Evolutionary conservation across 805 yeast genomes (phyloP), one percentile per base, ranked within the genome.

Genomic region (Kuraishia ogatae): DNA sequence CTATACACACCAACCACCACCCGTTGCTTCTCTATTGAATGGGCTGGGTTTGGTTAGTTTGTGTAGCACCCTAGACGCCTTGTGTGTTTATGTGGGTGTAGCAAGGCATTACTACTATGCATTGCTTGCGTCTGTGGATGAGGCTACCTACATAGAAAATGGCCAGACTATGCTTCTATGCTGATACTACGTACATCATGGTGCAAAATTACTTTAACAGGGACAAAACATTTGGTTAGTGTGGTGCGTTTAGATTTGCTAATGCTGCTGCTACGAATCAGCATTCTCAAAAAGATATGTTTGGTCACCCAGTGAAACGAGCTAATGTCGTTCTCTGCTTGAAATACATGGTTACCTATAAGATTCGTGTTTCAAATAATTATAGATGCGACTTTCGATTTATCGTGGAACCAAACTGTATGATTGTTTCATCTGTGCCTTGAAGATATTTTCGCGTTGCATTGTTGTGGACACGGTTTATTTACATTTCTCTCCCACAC

Each of bases 1-100:
- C 13, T 35, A 35, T 35, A 8, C 13, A 17, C 6, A 35, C 43
- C 43, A 35, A 35, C 43, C 11, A 62, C 61, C 51, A 70, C 72
- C 17, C 71, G 70, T 51, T 78, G 79, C 19, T 93, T 82, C 64
- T 86, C 96, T 5, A 73, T 93, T 1, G 97, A 93, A 70, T 93
- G 99, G 99, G 91, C 98, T 0, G 97, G 97, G 0, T 93, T 93
- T 71, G 97, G 97, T 56, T 90, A 67, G 59, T 35, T 15, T 35
- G 6, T 35, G 43, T 35, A 17, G 43, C 43, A 8, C 17, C n/a
- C 43, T 17, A 15, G 43, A 35, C n/a, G 43, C 43, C 17, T 3
- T 7, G 17, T 35, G 13, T 35, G 17, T 35, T 13, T 35, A 15
- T 35, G 43, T 35, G 43, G 43, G 17, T 8, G 6, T 35, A 35